Evolutionary conservation across 2,329 filamentous ascomycete species (phyloP).

Genomic region (Colletotrichum destructivum): DNA sequence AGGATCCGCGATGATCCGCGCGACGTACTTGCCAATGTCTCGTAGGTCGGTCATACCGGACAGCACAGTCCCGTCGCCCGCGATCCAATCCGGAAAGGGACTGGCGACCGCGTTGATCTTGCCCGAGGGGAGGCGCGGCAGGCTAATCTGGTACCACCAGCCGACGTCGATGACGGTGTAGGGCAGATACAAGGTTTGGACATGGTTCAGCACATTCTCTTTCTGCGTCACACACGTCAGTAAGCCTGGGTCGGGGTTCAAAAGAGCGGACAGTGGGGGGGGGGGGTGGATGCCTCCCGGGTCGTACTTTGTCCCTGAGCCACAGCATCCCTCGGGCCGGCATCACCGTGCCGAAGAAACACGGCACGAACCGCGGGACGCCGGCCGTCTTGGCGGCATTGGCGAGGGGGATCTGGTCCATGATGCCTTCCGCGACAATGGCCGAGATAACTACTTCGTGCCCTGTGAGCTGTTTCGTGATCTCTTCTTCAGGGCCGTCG

Average conservation of each 20-base stretch:
- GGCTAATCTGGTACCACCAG: conserved; percentile 69
- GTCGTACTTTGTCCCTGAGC: conserved; percentile 45
- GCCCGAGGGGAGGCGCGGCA: conserved; percentile 47
- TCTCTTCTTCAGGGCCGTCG: conserved; percentile 48
- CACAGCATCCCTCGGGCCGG: conserved; percentile 54
- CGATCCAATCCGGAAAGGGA: conserved; percentile 52
- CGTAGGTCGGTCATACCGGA: conserved; percentile 62
- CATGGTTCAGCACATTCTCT: conserved; percentile 64
- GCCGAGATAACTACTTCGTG: conserved; percentile 60
- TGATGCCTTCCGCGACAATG: conserved; percentile 53
- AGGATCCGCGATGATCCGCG: conserved; percentile 64
- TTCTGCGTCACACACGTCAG: conserved; percentile 50
- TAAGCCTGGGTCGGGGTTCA: neutral
- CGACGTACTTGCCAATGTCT: conserved; percentile 69
- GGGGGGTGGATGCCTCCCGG: too few relatives aligned
- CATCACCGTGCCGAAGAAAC: conserved; percentile 62
- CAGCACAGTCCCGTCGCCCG: conserved; percentile 61
- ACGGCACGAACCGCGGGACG: conserved; percentile 67
- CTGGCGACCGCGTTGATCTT: conserved; percentile 41
- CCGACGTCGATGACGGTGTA: conserved; percentile 72
- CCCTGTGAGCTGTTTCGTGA: conserved; percentile 32
- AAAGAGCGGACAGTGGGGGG: too few relatives aligned
- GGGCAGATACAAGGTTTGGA: conserved; percentile 63
- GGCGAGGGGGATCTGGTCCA: conserved; percentile 61
- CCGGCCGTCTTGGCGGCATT: conserved; percentile 64